phyloP scores from a whole-genome alignment of 192 early-diverging fungal species.

The Entophlyctis luteolus region DNA sequence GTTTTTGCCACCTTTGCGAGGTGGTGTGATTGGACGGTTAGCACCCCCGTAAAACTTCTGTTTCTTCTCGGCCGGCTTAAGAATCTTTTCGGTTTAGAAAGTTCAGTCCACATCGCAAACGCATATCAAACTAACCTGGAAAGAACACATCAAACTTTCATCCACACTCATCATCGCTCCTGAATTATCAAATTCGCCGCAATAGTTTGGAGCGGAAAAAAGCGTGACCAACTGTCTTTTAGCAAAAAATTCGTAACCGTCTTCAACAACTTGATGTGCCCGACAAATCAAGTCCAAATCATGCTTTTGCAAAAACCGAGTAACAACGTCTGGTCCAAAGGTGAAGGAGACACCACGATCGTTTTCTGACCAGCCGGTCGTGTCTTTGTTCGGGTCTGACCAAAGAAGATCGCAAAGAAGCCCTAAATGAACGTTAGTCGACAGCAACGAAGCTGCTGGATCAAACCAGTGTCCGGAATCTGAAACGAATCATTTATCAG shows the following conservation, averaged over 20 bases:
- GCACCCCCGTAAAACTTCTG: constrained; percentile 75
- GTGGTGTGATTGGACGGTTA: constrained; percentile 68
- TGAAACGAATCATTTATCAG: neutral
- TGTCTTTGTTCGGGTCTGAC: constrained; percentile 97
- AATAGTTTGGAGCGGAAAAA: constrained; percentile 96
- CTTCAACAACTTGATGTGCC: constrained; percentile 97
- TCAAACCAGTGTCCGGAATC: constrained; percentile 86
- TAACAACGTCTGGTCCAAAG: constrained; percentile 93
- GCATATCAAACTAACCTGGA: constrained; percentile 41
- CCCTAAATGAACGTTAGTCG: constrained; percentile 37
- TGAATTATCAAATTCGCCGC: constrained; percentile 72
- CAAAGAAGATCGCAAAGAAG: constrained; percentile 92
- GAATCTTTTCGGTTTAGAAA: constrained; percentile 57
- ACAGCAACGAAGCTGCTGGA: neutral
- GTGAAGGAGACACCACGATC: constrained; percentile 95
- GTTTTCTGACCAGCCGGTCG: constrained; percentile 94
- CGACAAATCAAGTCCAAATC: constrained; percentile 97
- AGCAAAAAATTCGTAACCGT: constrained; percentile 98
- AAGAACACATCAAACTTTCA: constrained; percentile 67
- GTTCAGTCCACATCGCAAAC: neutral
- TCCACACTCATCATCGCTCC: constrained; percentile 71
- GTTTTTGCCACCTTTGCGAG: constrained; percentile 48
- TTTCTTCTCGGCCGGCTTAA: constrained; percentile 95
- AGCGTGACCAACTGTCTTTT: constrained; percentile 93
- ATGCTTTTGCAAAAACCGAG: constrained; percentile 89